Evolutionary conservation across 2,329 filamentous ascomycete genomes (phyloP), one percentile per base, ranked within the genome.

Genomic region (Cladobotryum mycophilum): DNA sequence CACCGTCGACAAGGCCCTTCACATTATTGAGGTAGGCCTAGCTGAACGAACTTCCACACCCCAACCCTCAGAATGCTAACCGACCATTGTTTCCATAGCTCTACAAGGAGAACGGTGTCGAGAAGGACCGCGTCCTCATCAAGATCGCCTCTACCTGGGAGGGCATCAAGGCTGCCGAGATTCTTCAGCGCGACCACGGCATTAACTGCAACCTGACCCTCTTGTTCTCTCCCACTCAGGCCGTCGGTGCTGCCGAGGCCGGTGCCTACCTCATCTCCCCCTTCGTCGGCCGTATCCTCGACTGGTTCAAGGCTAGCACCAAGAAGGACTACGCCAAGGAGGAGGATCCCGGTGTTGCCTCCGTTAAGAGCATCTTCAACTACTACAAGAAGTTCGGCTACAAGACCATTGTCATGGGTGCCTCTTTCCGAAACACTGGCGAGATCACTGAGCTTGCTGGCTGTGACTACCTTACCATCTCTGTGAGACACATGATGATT

Each of bases 321-420:
- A 95, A 95, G 85, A 91, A 95, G 82, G 88, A 93, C 61, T 99
- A 91, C 84, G 67, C 79, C 70, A 82, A 89, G 71, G 77, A 88
- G 73, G 88, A 95, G 72, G 93, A 99, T 79, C 93, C 93, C 52
- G 93, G 93, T 79, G 93, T 99, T 73, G 82, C 89, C 78, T 92
- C 87, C 60, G 93, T 99, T 68, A 81, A 92, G 81, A 69, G 66
- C 73, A 99, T 99, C 79, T 99, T 86, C 85, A 93, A 99, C 84
- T 99, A 99, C 88, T 99, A 99, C 87, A 99, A 99, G 89, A 97
- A 97, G 82, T 89, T 78, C 73, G 89, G 88, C 72, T 96, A 99
- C 86, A 96, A 95, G 66, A 99, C 93, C 72, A 96, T 97, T 64
- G 93, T 99, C 75, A 99, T 99, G 93, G 93, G 93, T 68, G 93